These are phyloP conservation scores for Extremus antarcticus DNA, from an alignment of 495 filamentous ascomycete species.

Conservation along the genomic window DNA sequence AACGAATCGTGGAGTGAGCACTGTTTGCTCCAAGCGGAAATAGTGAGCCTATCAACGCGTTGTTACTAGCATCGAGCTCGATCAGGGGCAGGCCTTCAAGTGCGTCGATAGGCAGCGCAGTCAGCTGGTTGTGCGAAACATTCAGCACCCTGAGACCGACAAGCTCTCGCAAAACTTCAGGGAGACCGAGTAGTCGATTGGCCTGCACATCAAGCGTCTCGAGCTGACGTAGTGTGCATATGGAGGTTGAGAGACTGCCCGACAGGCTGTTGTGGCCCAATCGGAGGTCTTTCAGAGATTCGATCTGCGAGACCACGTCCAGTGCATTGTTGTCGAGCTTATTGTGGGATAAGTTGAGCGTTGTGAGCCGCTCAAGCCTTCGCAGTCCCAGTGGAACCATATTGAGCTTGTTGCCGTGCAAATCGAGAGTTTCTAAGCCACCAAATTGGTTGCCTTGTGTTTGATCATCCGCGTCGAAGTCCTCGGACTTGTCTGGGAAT, in stretches of 20 bases:
- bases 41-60: constrained; percentile 62
- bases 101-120: constrained; percentile 53
- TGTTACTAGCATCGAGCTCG: constrained; percentile 68
- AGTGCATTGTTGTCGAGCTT: constrained; percentile 58
- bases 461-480: constrained; percentile 44
- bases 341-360: constrained; percentile 80
- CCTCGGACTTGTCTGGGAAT: constrained; percentile 61
- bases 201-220: constrained; percentile 71
- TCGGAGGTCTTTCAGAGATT: constrained; percentile 63
- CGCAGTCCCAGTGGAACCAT: constrained; percentile 65
- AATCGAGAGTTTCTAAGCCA: constrained; percentile 68
- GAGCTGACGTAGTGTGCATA: constrained; percentile 52
- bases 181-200: constrained; percentile 71
- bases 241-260: constrained; percentile 46
- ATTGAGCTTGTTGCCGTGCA: constrained; percentile 71
- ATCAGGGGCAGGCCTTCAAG: constrained; percentile 57
- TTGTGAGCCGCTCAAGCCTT: constrained; percentile 58
- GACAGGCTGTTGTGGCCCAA: constrained; percentile 67
- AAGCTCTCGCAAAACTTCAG: constrained; percentile 52
- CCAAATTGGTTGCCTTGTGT: constrained; percentile 68
- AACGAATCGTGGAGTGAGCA: constrained; percentile 50
- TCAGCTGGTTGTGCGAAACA: constrained; percentile 63
- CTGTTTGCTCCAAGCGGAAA: constrained; percentile 48
- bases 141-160: constrained; percentile 61
- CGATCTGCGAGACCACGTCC: constrained; percentile 59